Evolutionary conservation across 306 rosid species (phyloP).

Genomic region (Styphnolobium japonicum): DNA sequence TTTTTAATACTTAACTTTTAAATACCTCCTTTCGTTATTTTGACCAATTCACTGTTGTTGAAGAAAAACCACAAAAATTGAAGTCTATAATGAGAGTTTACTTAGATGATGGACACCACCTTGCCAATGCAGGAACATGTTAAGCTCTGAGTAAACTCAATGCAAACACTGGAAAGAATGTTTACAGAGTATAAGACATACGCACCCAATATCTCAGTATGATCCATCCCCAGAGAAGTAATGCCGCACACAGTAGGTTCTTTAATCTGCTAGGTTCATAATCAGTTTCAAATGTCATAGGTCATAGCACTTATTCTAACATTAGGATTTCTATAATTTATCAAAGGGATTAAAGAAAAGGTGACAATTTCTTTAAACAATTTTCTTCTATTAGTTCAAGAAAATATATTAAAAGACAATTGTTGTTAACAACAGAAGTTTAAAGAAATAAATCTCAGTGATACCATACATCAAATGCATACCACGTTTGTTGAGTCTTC

Average conservation of each 20-base stretch:
- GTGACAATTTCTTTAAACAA: background rate
- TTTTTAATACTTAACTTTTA: background rate
- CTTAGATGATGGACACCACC: conserved; percentile 10
- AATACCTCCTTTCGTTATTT: background rate
- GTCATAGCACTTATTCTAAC: background rate
- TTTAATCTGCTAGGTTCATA: conserved; percentile 50
- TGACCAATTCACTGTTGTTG: background rate
- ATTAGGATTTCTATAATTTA: background rate
- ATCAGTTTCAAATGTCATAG: conserved; percentile 15
- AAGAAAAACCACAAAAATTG: background rate
- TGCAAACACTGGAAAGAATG: conserved; percentile 24
- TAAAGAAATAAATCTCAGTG: background rate
- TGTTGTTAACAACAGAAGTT: background rate
- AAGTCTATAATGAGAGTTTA: background rate
- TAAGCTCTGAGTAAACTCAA: conserved; percentile 7
- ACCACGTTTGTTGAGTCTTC: conserved; percentile 78
- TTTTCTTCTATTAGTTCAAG: conserved; percentile 6
- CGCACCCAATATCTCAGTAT: conserved; percentile 61
- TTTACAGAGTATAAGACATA: conserved; percentile 6
- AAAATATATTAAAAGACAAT: background rate
- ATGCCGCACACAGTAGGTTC: conserved; percentile 77
- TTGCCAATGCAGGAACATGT: background rate
- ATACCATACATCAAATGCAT: conserved; percentile 29
- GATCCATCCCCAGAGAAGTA: conserved; percentile 81
- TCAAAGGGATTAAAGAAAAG: background rate